A percentile compares a stretch with the other conserved stretches of the same genome.
phyloP scores from a whole-genome alignment of 345 rosid genomes.

The Citrus mangshanensis region DNA sequence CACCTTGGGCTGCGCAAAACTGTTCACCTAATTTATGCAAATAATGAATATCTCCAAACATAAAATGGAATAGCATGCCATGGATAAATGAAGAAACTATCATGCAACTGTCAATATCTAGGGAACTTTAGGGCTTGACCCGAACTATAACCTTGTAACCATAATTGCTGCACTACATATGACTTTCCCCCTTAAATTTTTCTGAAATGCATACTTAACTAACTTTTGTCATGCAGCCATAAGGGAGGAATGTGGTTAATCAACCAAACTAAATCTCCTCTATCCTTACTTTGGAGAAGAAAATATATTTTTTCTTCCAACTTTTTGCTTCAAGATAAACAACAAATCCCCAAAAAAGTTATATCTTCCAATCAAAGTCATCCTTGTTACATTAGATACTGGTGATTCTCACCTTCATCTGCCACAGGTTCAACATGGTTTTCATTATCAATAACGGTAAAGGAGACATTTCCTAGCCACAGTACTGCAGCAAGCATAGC shows the following conservation, averaged over 20 bases:
- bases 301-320: not conserved
- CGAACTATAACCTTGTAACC: not conserved
- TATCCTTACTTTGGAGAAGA: not conserved
- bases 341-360: not conserved
- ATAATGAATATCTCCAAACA: not conserved
- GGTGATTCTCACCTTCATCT: constrained; percentile 73
- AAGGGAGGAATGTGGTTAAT: not conserved
- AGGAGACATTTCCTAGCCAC: constrained; percentile 92
- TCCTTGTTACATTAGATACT: not conserved
- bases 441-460: constrained; percentile 79
- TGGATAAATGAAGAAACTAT: not conserved
- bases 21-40: not conserved
- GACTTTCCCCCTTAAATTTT: not conserved
- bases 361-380: not conserved
- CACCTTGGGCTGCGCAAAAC: not conserved
- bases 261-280: not conserved
- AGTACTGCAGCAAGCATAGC: constrained; percentile 98
- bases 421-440: constrained; percentile 80
- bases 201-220: not conserved
- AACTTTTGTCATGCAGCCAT: not conserved
- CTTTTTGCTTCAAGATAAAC: not conserved
- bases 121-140: not conserved
- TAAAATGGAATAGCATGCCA: not conserved
- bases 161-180: not conserved
- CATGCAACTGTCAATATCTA: not conserved